Percentiles rank a stretch among this genome's conserved stretches.
Evolutionary conservation across 345 rosid genomes (phyloP).

Genomic region (Aurinia saxatilis): DNA sequence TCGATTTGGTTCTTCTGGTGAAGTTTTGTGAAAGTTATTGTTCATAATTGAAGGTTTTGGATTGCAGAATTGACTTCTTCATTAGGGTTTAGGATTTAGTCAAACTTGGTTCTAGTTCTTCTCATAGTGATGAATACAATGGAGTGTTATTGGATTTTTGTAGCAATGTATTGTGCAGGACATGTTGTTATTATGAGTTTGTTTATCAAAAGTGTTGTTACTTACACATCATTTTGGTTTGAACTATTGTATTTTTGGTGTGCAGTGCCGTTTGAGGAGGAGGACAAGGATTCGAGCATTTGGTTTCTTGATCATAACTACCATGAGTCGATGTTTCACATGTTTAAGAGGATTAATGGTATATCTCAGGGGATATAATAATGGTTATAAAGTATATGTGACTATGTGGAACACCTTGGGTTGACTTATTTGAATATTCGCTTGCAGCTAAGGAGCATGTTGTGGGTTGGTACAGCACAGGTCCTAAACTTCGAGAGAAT

Average conservation of each 20-base stretch:
- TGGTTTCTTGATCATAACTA: slow-evolving; percentile 99
- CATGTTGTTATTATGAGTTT: too few species aligned
- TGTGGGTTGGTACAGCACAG: slow-evolving; percentile 96
- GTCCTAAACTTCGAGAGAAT: slow-evolving; percentile 84
- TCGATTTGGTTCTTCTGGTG: too few species aligned
- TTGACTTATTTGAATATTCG: not conserved
- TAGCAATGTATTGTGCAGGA: too few species aligned
- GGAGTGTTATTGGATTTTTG: too few species aligned
- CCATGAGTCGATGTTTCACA: slow-evolving; percentile 91
- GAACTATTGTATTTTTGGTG: not conserved
- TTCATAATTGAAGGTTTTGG: not conserved
- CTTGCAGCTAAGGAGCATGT: slow-evolving; percentile 92
- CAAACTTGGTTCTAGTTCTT: not conserved
- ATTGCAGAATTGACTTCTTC: not conserved
- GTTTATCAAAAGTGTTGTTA: too few species aligned
- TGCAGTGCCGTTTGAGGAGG: slow-evolving; percentile 97
- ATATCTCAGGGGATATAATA: not conserved
- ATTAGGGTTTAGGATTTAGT: not conserved
- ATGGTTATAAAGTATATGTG: not conserved
- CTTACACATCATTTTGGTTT: not conserved
- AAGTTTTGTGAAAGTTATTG: too few species aligned
- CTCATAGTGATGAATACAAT: too few species aligned
- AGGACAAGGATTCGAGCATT: slow-evolving; percentile 79
- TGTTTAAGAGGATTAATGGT: slow-evolving; percentile 97
- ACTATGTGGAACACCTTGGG: not conserved